Percentiles rank a stretch among this genome's conserved stretches.
phyloP scores from a whole-genome alignment of 495 filamentous ascomycete genomes.

The Penicillium herquei region DNA sequence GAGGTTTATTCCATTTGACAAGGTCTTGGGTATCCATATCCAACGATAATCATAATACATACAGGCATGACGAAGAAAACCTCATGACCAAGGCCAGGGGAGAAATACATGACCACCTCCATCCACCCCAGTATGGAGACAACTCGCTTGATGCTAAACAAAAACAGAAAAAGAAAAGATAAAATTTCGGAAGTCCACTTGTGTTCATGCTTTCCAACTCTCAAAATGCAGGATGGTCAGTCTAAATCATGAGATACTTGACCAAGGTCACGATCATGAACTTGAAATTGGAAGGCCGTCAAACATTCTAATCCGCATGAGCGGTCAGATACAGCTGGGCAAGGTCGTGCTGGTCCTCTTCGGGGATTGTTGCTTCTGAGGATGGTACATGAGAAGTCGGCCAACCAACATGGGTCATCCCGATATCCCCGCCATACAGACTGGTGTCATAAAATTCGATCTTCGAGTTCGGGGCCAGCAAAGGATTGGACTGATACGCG shows the following conservation, averaged over 20 bases:
- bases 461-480: constrained; percentile 30
- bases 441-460: constrained; percentile 14
- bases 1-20: not conserved
- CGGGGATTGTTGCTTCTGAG: constrained; percentile 35
- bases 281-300: not conserved
- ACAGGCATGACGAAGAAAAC: constrained; percentile 1
- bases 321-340: constrained; percentile 32
- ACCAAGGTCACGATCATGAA: not conserved
- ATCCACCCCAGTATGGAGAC: constrained; percentile 6
- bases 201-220: not conserved
- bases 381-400: constrained; percentile 16
- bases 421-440: constrained; percentile 13
- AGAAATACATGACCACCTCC: constrained; percentile 6
- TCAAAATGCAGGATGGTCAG: constrained; percentile 1
- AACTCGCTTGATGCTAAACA: not conserved
- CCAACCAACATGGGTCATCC: constrained; percentile 11
- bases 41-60: constrained; percentile 12
- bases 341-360: constrained; percentile 31
- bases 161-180: constrained; percentile 1
- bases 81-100: not conserved
- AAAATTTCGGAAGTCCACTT: not conserved
- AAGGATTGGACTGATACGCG: constrained; percentile 40
- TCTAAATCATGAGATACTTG: not conserved
- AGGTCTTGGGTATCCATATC: constrained; percentile 11
- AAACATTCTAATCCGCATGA: not conserved